Evolutionary conservation across 257 asterid species (phyloP).

Genomic region (Solanum peruvianum): DNA sequence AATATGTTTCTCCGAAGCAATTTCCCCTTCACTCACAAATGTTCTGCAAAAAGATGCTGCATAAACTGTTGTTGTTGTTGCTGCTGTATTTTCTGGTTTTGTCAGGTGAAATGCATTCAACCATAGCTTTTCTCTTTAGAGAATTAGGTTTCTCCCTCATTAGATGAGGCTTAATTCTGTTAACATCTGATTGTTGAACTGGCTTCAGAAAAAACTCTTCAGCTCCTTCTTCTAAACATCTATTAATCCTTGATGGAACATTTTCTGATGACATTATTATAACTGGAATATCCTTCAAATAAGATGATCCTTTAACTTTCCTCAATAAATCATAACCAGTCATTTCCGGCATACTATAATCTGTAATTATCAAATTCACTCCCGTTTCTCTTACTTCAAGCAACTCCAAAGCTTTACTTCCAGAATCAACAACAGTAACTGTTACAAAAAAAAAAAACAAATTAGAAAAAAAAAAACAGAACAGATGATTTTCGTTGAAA

Average conservation of each 20-base stretch:
- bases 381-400: constrained; percentile 13
- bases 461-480: background rate
- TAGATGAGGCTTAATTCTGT: constrained; percentile 32
- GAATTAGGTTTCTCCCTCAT: constrained; percentile 1
- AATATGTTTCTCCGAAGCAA: background rate
- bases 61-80: background rate
- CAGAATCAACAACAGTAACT: constrained; percentile 60
- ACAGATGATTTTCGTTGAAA: no score
- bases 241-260: constrained; percentile 45
- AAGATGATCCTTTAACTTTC: constrained; percentile 17
- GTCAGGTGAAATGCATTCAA: constrained; percentile 23
- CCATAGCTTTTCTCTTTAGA: constrained; percentile 14
- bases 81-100: constrained; percentile 8
- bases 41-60: background rate
- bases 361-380: constrained; percentile 8
- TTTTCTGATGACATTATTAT: constrained; percentile 64
- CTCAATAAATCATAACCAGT: constrained; percentile 7
- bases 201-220: constrained; percentile 22
- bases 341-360: constrained; percentile 9
- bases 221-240: constrained; percentile 40
- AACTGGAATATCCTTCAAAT: constrained; percentile 43
- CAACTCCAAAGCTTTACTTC: constrained; percentile 41
- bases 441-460: background rate
- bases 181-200: constrained; percentile 44
- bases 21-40: background rate